phyloP scores from a whole-genome alignment of 139 green algal species.

The Chara braunii region DNA sequence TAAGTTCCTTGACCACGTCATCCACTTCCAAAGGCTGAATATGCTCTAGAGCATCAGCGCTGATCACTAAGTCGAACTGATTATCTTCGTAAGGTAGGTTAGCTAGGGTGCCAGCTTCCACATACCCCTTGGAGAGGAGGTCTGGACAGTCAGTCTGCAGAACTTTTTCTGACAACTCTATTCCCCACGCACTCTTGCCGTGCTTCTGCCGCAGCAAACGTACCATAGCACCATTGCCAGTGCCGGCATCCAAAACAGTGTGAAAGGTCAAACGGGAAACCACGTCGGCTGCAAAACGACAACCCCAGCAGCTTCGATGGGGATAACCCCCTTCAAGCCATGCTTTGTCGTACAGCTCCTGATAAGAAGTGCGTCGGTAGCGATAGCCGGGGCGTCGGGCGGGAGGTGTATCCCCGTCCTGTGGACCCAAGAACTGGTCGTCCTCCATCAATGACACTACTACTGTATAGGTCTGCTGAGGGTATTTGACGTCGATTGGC shows the following conservation, averaged over 20 bases:
- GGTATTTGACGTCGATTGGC: too few relatives aligned
- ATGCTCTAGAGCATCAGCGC: slow-evolving; percentile 45
- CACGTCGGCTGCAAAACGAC: slow-evolving; percentile 45
- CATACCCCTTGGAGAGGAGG: slow-evolving; percentile 36
- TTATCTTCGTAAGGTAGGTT: slow-evolving; percentile 49
- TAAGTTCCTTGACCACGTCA: slow-evolving; percentile 39
- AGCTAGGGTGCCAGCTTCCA: slow-evolving; percentile 42
- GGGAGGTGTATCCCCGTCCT: too few relatives aligned
- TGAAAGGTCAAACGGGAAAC: slow-evolving; percentile 36
- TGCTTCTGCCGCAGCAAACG: slow-evolving; percentile 44
- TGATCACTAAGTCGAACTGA: slow-evolving; percentile 43
- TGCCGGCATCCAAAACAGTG: slow-evolving; percentile 43
- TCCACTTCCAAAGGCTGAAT: slow-evolving; percentile 47
- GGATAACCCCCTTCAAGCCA: slow-evolving; percentile 47
- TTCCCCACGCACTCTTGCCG: slow-evolving; percentile 44
- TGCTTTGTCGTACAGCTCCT: slow-evolving; percentile 46
- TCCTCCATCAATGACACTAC: too few relatives aligned
- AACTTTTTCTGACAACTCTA: slow-evolving; percentile 40
- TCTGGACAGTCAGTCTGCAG: slow-evolving; percentile 46
- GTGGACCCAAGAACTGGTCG: too few relatives aligned
- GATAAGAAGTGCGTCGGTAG: too few relatives aligned
- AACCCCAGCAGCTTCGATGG: slow-evolving; percentile 43
- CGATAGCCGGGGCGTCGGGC: too few relatives aligned
- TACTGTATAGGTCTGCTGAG: too few relatives aligned
- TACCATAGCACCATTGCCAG: slow-evolving; percentile 43